phyloP scores from a whole-genome alignment of 192 early-diverging fungal genomes.

The Coemansia sp. region DNA sequence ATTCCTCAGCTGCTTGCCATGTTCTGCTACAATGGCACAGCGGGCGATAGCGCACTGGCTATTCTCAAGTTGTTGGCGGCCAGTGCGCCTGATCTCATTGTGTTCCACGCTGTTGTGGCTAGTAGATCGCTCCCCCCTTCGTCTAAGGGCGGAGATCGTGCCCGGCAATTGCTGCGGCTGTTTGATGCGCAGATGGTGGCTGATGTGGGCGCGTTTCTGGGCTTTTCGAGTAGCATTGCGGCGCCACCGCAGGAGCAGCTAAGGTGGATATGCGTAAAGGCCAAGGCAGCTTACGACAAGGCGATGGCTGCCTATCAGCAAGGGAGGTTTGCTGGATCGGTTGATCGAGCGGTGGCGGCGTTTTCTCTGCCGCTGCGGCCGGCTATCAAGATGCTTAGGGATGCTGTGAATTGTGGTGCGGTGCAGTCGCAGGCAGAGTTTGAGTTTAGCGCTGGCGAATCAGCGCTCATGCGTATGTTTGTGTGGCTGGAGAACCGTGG shows the following conservation, averaged over 20 bases:
- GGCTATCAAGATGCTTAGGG: conserved; percentile 11
- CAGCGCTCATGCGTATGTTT: conserved; percentile 13
- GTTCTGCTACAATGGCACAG: conserved; percentile 10
- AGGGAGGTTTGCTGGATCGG: background rate
- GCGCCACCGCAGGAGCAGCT: conserved; percentile 34
- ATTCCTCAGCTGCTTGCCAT: conserved; percentile 42
- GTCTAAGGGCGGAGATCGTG: background rate
- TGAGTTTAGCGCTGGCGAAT: conserved; percentile 8
- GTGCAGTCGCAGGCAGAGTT: conserved; percentile 11
- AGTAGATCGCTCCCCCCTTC: conserved; percentile 14
- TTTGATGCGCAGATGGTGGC: conserved; percentile 16
- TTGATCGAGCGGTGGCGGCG: background rate
- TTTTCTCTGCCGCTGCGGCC: conserved; percentile 10
- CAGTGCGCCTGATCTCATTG: conserved; percentile 22
- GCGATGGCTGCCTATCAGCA: conserved; percentile 7
- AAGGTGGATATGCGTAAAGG: conserved; percentile 21
- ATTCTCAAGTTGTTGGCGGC: conserved; percentile 14
- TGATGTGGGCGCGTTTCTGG: conserved; percentile 18
- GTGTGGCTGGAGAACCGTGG: conserved; percentile 12
- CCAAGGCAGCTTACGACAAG: conserved; percentile 19
- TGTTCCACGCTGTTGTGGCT: conserved; percentile 34
- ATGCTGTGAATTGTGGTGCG: background rate
- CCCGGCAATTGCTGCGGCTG: conserved; percentile 4
- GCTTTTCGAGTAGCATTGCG: conserved; percentile 2
- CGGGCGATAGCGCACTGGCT: conserved; percentile 7